phyloP scores from a whole-genome alignment of 148 eudicot species.

The Spergularia marina region DNA sequence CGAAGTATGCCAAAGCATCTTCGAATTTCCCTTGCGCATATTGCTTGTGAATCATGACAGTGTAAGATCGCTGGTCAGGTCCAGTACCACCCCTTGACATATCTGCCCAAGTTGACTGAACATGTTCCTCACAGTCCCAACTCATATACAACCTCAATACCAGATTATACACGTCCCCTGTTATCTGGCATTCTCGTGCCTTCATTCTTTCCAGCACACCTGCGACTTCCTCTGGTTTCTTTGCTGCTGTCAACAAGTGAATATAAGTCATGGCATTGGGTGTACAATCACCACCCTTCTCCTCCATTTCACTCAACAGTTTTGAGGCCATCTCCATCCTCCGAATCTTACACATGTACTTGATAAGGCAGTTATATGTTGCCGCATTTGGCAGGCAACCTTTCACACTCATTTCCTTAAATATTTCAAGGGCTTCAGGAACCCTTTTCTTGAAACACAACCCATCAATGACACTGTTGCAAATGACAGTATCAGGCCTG shows the following conservation, averaged over 20 bases:
- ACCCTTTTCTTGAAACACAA: constrained; percentile 80
- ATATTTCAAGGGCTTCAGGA: constrained; percentile 58
- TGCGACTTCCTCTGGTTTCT: constrained; percentile 53
- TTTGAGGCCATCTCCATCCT: constrained; percentile 58
- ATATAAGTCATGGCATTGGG: constrained; percentile 65
- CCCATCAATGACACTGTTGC: constrained; percentile 70
- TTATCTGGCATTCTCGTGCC: constrained; percentile 50
- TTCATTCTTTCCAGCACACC: constrained; percentile 57
- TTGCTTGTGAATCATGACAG: constrained; percentile 69
- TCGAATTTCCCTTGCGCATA: constrained; percentile 45
- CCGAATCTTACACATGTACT: constrained; percentile 62
- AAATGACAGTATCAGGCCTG: constrained; percentile 60
- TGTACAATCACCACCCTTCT: constrained; percentile 46
- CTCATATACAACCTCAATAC: constrained; percentile 60
- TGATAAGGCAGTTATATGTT: constrained; percentile 71
- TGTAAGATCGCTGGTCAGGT: constrained; percentile 71
- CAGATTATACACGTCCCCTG: constrained; percentile 57
- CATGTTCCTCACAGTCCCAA: constrained; percentile 55
- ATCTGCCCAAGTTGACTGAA: constrained; percentile 48
- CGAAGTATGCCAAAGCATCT: constrained; percentile 51
- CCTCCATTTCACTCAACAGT: constrained; percentile 66
- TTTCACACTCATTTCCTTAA: constrained; percentile 50
- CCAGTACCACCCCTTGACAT: constrained; percentile 75
- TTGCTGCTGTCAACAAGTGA: constrained; percentile 44
- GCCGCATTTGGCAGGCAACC: constrained; percentile 53